phyloP scores from a whole-genome alignment of 2,329 filamentous ascomycete species.

The Neonectria ditissima region DNA sequence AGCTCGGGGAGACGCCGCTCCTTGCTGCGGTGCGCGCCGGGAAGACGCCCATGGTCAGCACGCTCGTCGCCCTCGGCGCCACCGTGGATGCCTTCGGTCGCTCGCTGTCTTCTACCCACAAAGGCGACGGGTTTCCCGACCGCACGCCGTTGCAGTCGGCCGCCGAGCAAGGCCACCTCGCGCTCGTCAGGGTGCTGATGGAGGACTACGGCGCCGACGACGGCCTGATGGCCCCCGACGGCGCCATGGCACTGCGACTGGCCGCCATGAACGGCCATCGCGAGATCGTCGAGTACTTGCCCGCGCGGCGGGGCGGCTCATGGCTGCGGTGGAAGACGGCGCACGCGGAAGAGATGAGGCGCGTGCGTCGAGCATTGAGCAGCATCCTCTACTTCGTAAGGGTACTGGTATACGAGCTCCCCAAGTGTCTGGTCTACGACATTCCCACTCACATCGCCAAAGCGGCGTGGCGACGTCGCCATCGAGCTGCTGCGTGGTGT shows the following conservation, averaged over 20 bases:
- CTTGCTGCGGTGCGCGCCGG: constrained; percentile 50
- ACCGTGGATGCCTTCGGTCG: constrained; percentile 46
- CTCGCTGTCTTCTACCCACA: background rate
- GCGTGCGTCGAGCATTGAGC: constrained; percentile 37
- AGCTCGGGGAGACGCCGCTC: constrained; percentile 49
- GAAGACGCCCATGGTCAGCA: constrained; percentile 48
- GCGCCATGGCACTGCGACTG: constrained; percentile 58
- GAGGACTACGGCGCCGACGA: constrained; percentile 57
- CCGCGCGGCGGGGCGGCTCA: constrained; percentile 52
- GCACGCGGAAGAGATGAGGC: constrained; percentile 46
- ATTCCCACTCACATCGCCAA: constrained; percentile 38
- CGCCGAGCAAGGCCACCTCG: constrained; percentile 53
- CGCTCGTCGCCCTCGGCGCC: constrained; percentile 52
- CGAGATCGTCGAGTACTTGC: constrained; percentile 59
- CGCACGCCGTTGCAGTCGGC: constrained; percentile 61
- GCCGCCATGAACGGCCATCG: constrained; percentile 55
- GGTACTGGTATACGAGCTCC: constrained; percentile 48
- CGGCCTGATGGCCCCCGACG: constrained; percentile 57
- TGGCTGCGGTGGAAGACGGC: constrained; percentile 52
- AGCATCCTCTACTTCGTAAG: constrained; percentile 41
- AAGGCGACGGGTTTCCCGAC: constrained; percentile 14
- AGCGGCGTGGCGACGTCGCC: constrained; percentile 41
- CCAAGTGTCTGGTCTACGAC: constrained; percentile 46
- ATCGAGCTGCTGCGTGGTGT: constrained; percentile 47
- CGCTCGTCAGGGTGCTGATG: constrained; percentile 56